These are phyloP conservation scores for Cornus florida DNA, from an alignment of 148 eudicot genomes.

Conservation along the genomic window DNA sequence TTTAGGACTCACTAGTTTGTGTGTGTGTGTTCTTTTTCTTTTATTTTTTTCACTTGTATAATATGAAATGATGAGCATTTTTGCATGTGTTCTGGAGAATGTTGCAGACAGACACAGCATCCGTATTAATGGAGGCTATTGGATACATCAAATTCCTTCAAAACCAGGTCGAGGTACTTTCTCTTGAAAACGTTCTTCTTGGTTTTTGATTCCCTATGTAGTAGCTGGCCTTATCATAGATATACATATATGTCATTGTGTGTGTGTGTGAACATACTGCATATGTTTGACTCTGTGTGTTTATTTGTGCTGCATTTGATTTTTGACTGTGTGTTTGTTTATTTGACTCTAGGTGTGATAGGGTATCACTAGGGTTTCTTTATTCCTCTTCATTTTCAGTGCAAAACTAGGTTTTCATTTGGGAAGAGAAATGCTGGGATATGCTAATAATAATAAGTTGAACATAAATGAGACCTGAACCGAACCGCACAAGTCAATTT, in stretches of 20 bases:
- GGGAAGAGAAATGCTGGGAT: no score
- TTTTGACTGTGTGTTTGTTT: not conserved
- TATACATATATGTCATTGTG: no score
- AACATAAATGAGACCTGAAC: no score
- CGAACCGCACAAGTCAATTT: no score
- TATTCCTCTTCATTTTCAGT: no score
- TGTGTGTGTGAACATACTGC: not conserved
- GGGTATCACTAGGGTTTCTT: no score
- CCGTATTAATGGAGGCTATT: constrained; percentile 88
- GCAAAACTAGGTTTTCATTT: no score
- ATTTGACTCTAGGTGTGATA: no score
- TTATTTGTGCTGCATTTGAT: not conserved
- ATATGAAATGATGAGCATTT: not conserved
- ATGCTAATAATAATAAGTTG: no score
- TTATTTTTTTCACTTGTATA: not conserved
- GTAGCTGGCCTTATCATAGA: no score
- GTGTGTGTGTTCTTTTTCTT: no score
- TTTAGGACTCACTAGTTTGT: not conserved
- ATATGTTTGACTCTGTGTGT: not conserved
- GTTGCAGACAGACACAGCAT: constrained; percentile 90
- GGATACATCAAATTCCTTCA: constrained; percentile 96
- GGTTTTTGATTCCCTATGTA: constrained; percentile 2
- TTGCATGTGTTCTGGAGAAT: constrained; percentile 29
- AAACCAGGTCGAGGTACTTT: constrained; percentile 78
- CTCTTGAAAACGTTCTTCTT: constrained; percentile 41